Base-by-base conservation (phyloP, 257 asterid species). In the Buddleja alternifolia region DNA sequence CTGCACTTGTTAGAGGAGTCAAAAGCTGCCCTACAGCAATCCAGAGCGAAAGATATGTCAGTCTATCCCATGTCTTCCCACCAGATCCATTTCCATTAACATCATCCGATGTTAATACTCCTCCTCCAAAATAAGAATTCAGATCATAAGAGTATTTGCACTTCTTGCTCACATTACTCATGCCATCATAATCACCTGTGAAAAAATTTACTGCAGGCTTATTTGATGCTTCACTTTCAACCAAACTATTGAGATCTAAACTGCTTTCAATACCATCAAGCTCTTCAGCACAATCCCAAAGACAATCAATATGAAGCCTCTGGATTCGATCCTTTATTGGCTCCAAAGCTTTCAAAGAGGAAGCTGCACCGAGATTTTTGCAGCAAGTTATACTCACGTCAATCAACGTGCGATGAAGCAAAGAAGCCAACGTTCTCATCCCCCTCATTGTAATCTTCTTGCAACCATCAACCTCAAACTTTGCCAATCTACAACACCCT, bases 331-430 rank as follows among this genome's bases (percentile, higher is more conserved):
- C 79, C 78, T 86, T 89, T 36, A 94, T 67, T 0, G 99, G 99
- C 66, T 87, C 95, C 80, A 94, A 50, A 0, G 97, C 96, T 58
- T 65, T 87, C 78, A 94, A 55, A 0, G 96, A 83, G 47, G 81
- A 76, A 0, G 75, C 71, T 0, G 95, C 96, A 11, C 87, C 78
- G 14, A 91, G 89, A 66, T 91, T 89, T 73, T 77, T 87, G 78
- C 99, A 94, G 78, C 88, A 82, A 76, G 97, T 80, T 44, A 94
- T 91, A 60, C 72, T 79, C n/a, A 91, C 99, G 67, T 89, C 96
- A 34, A 87, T 78, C 77, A 94, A 73, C 2, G 96, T 86, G 55
- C 60, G 53, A 20, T 54, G 73, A 8, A 91, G 92, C 80, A 91
- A 78, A 60, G 80, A 67, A 55, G 85, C 86, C 25, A 89, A 62